Evolutionary conservation across 805 yeast species (phyloP).

Genomic region (Candida saitoana): DNA sequence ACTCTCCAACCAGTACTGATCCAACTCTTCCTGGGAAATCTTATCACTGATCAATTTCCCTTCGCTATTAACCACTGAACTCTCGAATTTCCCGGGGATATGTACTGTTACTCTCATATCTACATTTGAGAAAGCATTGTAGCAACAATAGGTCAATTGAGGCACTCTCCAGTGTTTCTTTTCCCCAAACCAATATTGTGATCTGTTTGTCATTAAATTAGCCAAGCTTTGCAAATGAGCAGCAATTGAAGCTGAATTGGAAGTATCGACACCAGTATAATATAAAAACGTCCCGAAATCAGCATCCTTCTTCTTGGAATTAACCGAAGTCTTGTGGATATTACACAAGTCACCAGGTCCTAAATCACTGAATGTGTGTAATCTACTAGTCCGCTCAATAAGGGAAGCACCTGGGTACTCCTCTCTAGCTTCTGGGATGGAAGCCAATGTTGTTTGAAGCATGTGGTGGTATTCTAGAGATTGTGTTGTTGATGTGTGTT

Average conservation of each 20-base stretch:
- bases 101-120: constrained; percentile 72
- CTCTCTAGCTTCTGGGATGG: constrained; percentile 48
- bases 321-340: constrained; percentile 40
- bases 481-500: constrained; percentile 4
- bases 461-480: too few relatives aligned
- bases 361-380: constrained; percentile 56
- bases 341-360: constrained; percentile 71
- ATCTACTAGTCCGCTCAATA: constrained; percentile 58
- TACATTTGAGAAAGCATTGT: constrained; percentile 55
- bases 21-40: constrained; percentile 57
- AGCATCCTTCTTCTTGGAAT: constrained; percentile 34
- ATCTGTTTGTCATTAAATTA: constrained; percentile 52
- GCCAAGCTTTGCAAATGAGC: constrained; percentile 68
- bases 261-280: constrained; percentile 71
- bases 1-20: constrained; percentile 46
- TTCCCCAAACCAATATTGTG: constrained; percentile 80
- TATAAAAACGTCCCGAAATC: constrained; percentile 70
- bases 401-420: constrained; percentile 55
- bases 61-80: constrained; percentile 45
- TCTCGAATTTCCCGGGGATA: constrained; percentile 70
- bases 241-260: constrained; percentile 73
- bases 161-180: constrained; percentile 64
- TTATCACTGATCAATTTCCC: constrained; percentile 53
- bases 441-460: constrained; percentile 35
- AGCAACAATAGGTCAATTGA: constrained; percentile 65